Conservation (phyloP, 108 stramenopile genomes). For the Pseudonitzschia multiseries region DNA sequence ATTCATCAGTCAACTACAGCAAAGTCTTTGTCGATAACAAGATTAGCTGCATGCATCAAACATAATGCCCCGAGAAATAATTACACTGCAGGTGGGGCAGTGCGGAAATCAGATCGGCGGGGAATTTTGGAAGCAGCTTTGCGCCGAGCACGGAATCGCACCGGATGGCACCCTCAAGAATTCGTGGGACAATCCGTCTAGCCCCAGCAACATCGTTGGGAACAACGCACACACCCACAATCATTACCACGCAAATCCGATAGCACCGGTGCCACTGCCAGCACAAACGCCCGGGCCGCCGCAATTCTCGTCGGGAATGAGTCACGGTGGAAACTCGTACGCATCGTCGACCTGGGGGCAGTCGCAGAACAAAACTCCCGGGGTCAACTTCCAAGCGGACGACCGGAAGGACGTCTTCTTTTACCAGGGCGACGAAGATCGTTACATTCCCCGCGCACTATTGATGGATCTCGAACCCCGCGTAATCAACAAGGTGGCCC, state of each 20-base stretch:
- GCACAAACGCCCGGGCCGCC: conserved; percentile 10
- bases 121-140: conserved; percentile 99
- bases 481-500: conserved; percentile 91
- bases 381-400: conserved; percentile 46
- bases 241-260: conserved; percentile 7
- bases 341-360: conserved; percentile 19
- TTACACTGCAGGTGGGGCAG: conserved; percentile 98
- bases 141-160: conserved; percentile 96
- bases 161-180: conserved; percentile 90
- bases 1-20: too few species aligned
- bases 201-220: conserved; percentile 2
- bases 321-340: not conserved
- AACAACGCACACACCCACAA: not conserved
- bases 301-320: conserved; percentile 7
- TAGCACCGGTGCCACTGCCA: not conserved
- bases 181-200: conserved; percentile 21
- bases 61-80: conserved; percentile 97
- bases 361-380: conserved; percentile 3
- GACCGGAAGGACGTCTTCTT: conserved; percentile 99
- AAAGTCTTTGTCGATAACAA: too few species aligned
- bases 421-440: conserved; percentile 95
- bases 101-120: conserved; percentile 99
- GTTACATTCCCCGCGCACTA: conserved; percentile 92
- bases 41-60: too few species aligned
- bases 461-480: conserved; percentile 98